Base-by-base conservation (phyloP, 1,284 basidiomycete species). In the Peniophora sp. region DNA sequence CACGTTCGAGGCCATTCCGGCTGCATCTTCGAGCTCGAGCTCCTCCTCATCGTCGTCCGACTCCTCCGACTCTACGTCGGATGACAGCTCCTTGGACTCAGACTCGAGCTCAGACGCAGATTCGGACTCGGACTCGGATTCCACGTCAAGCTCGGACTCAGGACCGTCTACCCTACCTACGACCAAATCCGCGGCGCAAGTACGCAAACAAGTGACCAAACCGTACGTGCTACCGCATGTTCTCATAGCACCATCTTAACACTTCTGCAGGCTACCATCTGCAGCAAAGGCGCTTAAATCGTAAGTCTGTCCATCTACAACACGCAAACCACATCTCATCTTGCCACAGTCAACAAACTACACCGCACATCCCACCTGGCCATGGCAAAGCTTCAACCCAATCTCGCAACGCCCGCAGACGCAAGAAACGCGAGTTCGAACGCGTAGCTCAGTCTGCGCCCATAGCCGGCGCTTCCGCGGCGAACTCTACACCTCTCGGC, bases 311-410 rank as follows among this genome's bases (percentile, higher is more conserved):
- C 27, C 27, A n/a, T 32, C 49, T 55, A 51, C 39, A 49, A 49
- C 35, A n/a, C 9, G 5, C 8, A 18, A 22, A 14, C 35, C 18
- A 24, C 23, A 24, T n/a, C 22, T 47, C 3, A 24, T 18, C 5
- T 32, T n/a, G 6, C 52, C 36, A 50, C 45, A 58, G 56, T 11
- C 46, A 49, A 3, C 45, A 53, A 15, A 5, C 18, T 8, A 50
- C 51, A 55, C 57, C 22, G 49, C 59, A 58, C 47, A 73, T 83
- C 15, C 81, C 83, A 0, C 84, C 84, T 0, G 83, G 83, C 1
- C 63, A 73, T 35, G 87, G 86, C 5, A 88, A 83, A 62, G 62
- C 74, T 0, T 65, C 77, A n/a, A 89, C 87, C 0, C 81, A 76
- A 10, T 72, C 69, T 34, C 78, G 87, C 3, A 89, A 90, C 61